phyloP scores from a whole-genome alignment of 2,329 filamentous ascomycete species.

The Curvularia eragrostidis region DNA sequence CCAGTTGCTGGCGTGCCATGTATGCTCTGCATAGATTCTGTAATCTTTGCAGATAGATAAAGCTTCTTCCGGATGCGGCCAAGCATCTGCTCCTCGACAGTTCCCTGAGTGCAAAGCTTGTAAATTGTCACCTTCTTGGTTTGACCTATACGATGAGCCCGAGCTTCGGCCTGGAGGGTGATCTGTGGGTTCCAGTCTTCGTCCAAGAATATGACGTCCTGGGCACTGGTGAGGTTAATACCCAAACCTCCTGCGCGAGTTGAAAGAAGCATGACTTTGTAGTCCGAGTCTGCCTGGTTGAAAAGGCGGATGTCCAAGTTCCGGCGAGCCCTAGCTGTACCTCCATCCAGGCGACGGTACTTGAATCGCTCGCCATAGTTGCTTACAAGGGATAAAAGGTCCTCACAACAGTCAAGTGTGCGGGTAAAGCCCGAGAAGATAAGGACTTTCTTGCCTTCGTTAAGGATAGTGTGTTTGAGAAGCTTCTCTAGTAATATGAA shows the following conservation, averaged over 20 bases:
- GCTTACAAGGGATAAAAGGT: slow-evolving; percentile 57
- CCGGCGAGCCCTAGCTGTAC: slow-evolving; percentile 56
- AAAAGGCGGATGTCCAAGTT: slow-evolving; percentile 63
- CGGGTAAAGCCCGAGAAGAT: slow-evolving; percentile 64
- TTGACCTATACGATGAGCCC: slow-evolving; percentile 63
- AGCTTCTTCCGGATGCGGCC: slow-evolving; percentile 66
- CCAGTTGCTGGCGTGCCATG: slow-evolving; percentile 49
- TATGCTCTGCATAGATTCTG: slow-evolving; percentile 64
- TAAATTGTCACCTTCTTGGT: slow-evolving; percentile 62
- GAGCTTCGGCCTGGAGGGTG: slow-evolving; percentile 61
- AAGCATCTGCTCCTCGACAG: slow-evolving; percentile 66
- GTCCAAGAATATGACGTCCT: slow-evolving; percentile 64
- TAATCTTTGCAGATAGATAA: slow-evolving; percentile 67
- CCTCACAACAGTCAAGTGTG: slow-evolving; percentile 60
- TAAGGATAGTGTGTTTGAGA: slow-evolving; percentile 57
- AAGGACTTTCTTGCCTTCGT: slow-evolving; percentile 61
- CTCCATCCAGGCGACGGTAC: slow-evolving; percentile 60
- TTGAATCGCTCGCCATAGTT: slow-evolving; percentile 52
- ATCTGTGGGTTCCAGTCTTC: slow-evolving; percentile 64
- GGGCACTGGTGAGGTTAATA: slow-evolving; percentile 62
- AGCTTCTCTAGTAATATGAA: slow-evolving; percentile 63
- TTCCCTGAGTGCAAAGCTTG: slow-evolving; percentile 63
- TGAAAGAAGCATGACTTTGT: slow-evolving; percentile 63
- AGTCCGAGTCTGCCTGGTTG: slow-evolving; percentile 54
- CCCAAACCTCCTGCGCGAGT: slow-evolving; percentile 64